Evolutionary conservation across 2,329 filamentous ascomycete species (phyloP).

Genomic region (Periconia macrospinosa): DNA sequence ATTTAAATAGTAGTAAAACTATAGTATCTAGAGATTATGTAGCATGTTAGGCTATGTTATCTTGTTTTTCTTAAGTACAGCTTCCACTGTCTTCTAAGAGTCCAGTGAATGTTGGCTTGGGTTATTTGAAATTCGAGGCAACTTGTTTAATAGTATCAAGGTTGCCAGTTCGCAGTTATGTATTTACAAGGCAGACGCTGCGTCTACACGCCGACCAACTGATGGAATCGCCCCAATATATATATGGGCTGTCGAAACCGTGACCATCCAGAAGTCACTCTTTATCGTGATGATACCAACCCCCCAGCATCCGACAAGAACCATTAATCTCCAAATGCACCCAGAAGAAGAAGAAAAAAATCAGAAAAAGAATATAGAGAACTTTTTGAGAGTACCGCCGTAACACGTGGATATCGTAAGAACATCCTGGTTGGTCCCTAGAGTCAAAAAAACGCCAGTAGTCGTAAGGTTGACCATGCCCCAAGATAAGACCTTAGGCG

Average conservation of each 20-base stretch:
- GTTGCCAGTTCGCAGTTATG: background rate
- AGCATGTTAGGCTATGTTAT: too few relatives aligned
- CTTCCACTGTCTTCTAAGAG: too few relatives aligned
- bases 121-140: background rate
- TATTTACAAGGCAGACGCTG: conserved; percentile 13
- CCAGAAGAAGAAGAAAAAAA: background rate
- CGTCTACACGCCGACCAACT: background rate
- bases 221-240: background rate
- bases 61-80: too few relatives aligned
- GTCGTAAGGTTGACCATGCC: conserved; percentile 18
- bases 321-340: too few relatives aligned
- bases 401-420: conserved; percentile 11
- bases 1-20: too few relatives aligned
- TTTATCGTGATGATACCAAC: too few relatives aligned
- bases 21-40: too few relatives aligned
- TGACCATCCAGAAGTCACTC: background rate
- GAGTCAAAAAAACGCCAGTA: conserved; percentile 25
- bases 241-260: conserved; percentile 2
- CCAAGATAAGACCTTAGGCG: conserved; percentile 15
- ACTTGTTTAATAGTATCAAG: background rate
- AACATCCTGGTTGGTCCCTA: conserved; percentile 9
- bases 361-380: too few relatives aligned
- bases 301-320: too few relatives aligned
- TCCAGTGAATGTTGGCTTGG: too few relatives aligned
- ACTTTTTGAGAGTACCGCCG: conserved; percentile 32